phyloP scores from a whole-genome alignment of 139 green algal species.

The Micromonas commoda region DNA sequence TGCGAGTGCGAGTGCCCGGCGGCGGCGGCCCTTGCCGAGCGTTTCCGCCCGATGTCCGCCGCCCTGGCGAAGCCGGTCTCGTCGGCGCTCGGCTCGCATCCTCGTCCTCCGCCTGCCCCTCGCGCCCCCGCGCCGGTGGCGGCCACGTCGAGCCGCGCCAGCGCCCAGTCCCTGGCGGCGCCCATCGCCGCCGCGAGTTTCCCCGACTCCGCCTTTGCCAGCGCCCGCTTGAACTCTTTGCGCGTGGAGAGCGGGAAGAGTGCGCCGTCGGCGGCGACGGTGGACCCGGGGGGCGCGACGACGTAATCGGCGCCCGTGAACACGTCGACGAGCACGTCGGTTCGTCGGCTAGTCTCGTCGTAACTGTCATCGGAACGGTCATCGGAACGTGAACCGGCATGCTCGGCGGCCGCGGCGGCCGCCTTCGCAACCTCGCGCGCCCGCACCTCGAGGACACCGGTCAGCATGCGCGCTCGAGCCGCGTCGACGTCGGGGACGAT shows the following conservation, averaged over 20 bases:
- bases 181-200: not conserved
- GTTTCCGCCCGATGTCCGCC: constrained; percentile 4
- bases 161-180: not conserved
- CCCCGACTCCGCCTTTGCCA: not conserved
- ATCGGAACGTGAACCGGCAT: constrained; percentile 55
- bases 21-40: not conserved
- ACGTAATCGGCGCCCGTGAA: not conserved
- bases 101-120: too few relatives aligned
- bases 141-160: not conserved
- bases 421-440: constrained; percentile 14
- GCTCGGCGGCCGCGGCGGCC: constrained; percentile 37
- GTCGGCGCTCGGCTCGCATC: too few relatives aligned
- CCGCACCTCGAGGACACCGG: not conserved
- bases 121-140: not conserved
- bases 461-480: not conserved
- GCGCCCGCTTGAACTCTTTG: not conserved
- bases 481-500: constrained; percentile 27
- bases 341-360: constrained; percentile 45
- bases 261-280: not conserved
- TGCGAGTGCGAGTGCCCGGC: not conserved
- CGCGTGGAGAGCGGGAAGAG: constrained; percentile 1
- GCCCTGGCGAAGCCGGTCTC: not conserved
- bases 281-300: not conserved
- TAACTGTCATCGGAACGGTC: constrained; percentile 13
- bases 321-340: constrained; percentile 1